These are phyloP conservation scores for Peterozyma toletana DNA, from an alignment of 805 yeast species.

Conservation along the genomic window DNA sequence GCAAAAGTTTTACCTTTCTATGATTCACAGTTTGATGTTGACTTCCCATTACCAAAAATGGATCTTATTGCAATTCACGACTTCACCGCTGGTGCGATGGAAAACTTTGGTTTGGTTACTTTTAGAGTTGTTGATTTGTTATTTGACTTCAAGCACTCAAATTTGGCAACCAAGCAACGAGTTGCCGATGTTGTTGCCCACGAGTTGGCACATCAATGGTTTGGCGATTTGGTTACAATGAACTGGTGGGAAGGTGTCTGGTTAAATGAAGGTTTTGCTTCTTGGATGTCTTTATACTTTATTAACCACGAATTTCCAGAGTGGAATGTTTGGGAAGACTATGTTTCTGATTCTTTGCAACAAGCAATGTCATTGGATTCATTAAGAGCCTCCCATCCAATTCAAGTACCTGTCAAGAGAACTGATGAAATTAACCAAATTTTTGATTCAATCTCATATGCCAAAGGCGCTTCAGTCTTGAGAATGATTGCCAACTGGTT, in stretches of 20 bases:
- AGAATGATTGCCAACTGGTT: conserved; percentile 69
- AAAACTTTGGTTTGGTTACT: conserved; percentile 79
- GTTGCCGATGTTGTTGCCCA: conserved; percentile 81
- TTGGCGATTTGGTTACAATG: conserved; percentile 85
- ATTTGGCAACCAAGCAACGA: conserved; percentile 51
- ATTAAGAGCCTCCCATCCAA: conserved; percentile 64
- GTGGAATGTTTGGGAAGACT: conserved; percentile 67
- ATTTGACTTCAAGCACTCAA: conserved; percentile 39
- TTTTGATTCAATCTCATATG: conserved; percentile 74
- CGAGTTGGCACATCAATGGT: conserved; percentile 90
- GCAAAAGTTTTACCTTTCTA: conserved; percentile 43
- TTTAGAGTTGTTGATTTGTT: conserved; percentile 55
- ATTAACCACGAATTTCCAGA: conserved; percentile 67
- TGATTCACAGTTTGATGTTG: conserved; percentile 37
- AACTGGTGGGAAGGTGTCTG: conserved; percentile 92
- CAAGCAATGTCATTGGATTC: conserved; percentile 48
- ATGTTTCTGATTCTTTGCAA: conserved; percentile 44
- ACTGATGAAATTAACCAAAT: conserved; percentile 79
- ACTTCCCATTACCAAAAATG: conserved; percentile 75
- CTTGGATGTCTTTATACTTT: conserved; percentile 73
- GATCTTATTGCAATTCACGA: conserved; percentile 77
- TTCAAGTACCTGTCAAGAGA: conserved; percentile 70
- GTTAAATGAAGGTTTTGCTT: conserved; percentile 91
- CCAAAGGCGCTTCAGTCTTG: conserved; percentile 74
- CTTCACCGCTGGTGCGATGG: conserved; percentile 85